These are phyloP conservation scores for Ophiostoma himal-ulmi DNA, from an alignment of 2,329 filamentous ascomycete species.

Conservation along the genomic window DNA sequence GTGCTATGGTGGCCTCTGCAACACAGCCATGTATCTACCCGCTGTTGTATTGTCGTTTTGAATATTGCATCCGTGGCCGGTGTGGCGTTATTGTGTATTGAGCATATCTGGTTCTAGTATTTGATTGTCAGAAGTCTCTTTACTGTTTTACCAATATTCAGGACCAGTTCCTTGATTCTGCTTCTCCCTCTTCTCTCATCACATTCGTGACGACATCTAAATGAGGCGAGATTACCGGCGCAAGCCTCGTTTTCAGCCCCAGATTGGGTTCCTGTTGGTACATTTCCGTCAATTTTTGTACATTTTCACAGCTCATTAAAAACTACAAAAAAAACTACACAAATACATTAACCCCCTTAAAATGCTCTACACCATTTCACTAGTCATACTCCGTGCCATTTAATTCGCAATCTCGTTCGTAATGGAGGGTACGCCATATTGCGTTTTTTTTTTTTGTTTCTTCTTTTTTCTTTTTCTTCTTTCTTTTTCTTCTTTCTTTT, in stretches of 20 bases:
- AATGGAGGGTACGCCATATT: neutral
- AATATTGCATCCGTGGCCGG: neutral
- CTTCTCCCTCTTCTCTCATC: neutral
- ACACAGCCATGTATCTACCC: neutral
- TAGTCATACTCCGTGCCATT: neutral
- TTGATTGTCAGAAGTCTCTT: neutral
- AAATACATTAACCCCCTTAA: no score
- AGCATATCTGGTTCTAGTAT: neutral
- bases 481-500: no score
- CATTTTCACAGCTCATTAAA: neutral
- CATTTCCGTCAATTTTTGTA: no score
- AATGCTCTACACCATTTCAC: neutral
- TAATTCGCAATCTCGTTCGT: conserved; percentile 8
- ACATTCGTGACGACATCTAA: conserved; percentile 6
- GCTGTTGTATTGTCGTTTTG: conserved; percentile 4
- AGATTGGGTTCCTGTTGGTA: neutral
- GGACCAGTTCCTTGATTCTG: neutral
- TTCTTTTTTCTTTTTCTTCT: no score
- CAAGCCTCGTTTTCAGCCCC: conserved; percentile 12
- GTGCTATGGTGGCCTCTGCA: neutral
- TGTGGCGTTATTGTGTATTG: neutral
- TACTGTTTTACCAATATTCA: neutral
- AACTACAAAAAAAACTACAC: no score
- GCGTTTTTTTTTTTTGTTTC: neutral
- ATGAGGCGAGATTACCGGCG: neutral